Base-by-base conservation (phyloP, 192 early-diverging fungal species). In the Rhizophagus sp. region DNA sequence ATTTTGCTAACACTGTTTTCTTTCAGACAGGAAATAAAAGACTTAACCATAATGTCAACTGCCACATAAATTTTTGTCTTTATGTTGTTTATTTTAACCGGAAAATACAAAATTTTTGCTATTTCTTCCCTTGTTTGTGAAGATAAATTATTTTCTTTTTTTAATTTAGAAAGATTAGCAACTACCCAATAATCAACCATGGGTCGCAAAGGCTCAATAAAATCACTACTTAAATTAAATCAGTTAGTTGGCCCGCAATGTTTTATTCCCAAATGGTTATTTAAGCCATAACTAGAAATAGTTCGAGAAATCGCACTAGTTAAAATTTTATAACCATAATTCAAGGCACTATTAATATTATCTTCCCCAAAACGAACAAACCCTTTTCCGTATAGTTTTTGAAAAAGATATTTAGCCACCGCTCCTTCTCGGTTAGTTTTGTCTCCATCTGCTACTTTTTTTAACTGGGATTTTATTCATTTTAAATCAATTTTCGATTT, bases 211-310 rank as follows among this genome's bases (percentile, higher is more conserved):
- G 62, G 62, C 62, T 63, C 62, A 63, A 63, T 63, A 22, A 63
- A 63, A 22, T 63, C 62, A 63, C 62, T 63, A 63, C 62, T 63
- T n/a, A 63, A 63, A 63, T 63, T 63, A 63, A 63, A 63, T 63
- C 62, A 63, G 11, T 63, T 63, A 8, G 62, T 63, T 12, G 62
- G 62, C 24, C 62, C 62, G 24, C 62, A 63, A 25, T 63, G 62
- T 8, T 63, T 63, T 63, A 63, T 63, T 63, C 62, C 62, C 24
- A 63, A 22, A 25, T 63, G 62, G 8, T 63, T 25, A 22, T 63
- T 63, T n/a, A 63, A 25, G 1, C 62, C 62, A 63, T 63, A 63
- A 63, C 62, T 63, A 63, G 8, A 24, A 8, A 63, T 19, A 22
- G 17, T 63, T 63, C 62, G 4, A 19, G 62, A 63, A 63, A 63